Evolutionary conservation across 2,329 filamentous ascomycete genomes (phyloP).

Genomic region (Aaosphaeria arxii): DNA sequence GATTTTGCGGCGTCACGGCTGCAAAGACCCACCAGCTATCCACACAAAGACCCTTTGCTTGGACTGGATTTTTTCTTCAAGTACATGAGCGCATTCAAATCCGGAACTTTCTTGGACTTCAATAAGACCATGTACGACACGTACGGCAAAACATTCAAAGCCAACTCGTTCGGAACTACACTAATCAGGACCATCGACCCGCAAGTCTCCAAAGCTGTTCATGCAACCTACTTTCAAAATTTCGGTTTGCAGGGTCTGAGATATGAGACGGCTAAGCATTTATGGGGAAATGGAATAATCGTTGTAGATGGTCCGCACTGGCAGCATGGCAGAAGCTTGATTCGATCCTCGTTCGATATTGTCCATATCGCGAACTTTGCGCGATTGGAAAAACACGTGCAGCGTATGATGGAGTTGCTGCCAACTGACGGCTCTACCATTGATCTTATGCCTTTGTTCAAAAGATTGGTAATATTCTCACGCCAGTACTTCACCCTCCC

Average conservation of each 20-base stretch:
- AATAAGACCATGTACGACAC: slow-evolving; percentile 1
- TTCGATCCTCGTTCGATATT: slow-evolving; percentile 5
- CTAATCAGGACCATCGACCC: slow-evolving; percentile 7
- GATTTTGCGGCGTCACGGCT: not conserved
- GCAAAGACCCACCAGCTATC: not conserved
- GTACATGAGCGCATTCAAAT: not conserved
- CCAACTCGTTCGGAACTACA: slow-evolving; percentile 4
- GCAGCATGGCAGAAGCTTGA: slow-evolving; percentile 4
- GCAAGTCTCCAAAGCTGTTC: slow-evolving; percentile 8
- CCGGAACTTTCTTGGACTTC: not conserved
- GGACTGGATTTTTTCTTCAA: not conserved
- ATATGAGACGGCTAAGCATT: slow-evolving; percentile 1
- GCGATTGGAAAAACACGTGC: slow-evolving; percentile 3
- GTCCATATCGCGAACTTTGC: slow-evolving; percentile 8
- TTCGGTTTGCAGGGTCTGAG: slow-evolving; percentile 8
- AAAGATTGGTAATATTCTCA: slow-evolving; percentile 4
- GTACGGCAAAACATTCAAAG: slow-evolving; percentile 8
- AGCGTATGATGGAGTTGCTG: slow-evolving; percentile 5
- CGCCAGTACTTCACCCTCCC: not conserved
- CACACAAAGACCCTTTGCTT: not conserved
- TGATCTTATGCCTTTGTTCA: slow-evolving; percentile 8
- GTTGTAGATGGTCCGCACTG: slow-evolving; percentile 7
- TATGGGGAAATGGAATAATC: slow-evolving; percentile 10
- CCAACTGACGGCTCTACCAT: slow-evolving; percentile 8
- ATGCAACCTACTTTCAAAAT: slow-evolving; percentile 6